phyloP scores from a whole-genome alignment of 1,284 basidiomycete genomes.

The Trametes versicolor region DNA sequence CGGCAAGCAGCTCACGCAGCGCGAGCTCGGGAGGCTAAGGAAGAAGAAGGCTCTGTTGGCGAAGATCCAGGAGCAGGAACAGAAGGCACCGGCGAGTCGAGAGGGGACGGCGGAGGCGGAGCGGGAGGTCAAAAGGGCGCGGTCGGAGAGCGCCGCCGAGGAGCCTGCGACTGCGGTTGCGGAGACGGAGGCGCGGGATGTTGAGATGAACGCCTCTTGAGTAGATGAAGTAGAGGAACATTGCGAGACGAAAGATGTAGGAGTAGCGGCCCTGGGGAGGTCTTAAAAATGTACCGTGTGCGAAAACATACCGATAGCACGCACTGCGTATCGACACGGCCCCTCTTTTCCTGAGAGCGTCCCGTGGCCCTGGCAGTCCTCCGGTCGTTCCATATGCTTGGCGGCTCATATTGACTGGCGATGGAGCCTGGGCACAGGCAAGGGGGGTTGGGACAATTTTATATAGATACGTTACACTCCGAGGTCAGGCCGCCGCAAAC shows the following conservation, averaged over 20 bases:
- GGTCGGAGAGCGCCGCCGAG: constrained; percentile 23
- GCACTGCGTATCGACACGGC: too few relatives aligned
- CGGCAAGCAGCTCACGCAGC: constrained; percentile 39
- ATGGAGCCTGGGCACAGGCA: too few relatives aligned
- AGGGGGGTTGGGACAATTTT: too few relatives aligned
- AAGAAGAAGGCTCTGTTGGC: constrained; percentile 45
- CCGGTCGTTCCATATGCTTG: too few relatives aligned
- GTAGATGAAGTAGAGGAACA: not conserved
- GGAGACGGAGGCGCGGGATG: constrained; percentile 6
- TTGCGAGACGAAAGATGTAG: not conserved
- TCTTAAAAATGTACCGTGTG: not conserved
- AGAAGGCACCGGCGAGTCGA: constrained; percentile 15
- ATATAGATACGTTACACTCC: too few relatives aligned
- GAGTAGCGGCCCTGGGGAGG: not conserved
- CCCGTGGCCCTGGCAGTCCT: too few relatives aligned
- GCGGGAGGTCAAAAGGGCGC: constrained; percentile 26
- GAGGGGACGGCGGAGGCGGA: constrained; percentile 18
- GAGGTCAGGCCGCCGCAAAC: too few relatives aligned
- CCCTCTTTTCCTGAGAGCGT: too few relatives aligned
- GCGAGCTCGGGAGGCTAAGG: constrained; percentile 43
- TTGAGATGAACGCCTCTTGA: constrained; percentile 20
- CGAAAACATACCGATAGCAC: too few relatives aligned
- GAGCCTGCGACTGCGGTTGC: constrained; percentile 3
- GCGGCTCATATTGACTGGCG: too few relatives aligned
- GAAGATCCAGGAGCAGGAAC: constrained; percentile 39